A percentile compares a stretch with the other conserved stretches of the same genome.
phyloP scores from a whole-genome alignment of 768 basidiomycete species.

The Phanerochaete carnosa region DNA sequence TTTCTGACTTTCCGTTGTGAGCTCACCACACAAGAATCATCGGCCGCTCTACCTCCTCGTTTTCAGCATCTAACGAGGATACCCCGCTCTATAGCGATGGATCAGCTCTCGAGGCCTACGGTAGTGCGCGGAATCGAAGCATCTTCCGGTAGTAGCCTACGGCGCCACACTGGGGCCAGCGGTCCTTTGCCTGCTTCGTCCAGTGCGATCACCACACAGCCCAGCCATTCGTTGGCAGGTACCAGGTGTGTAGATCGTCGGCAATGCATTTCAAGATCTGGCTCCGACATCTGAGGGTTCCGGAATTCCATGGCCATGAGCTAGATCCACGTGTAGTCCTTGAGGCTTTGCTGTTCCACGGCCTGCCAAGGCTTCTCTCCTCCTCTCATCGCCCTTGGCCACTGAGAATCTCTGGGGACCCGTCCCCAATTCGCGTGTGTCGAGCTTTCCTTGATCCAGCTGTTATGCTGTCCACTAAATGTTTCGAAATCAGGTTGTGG shows the following conservation, averaged over 20 bases:
- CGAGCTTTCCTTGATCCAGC: background rate
- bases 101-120: too few relatives aligned
- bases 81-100: background rate
- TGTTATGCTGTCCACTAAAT: background rate
- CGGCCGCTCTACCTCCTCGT: background rate
- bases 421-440: background rate
- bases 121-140: background rate
- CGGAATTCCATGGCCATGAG: background rate
- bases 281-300: background rate
- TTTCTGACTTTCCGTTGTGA: background rate
- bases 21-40: background rate
- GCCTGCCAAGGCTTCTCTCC: background rate
- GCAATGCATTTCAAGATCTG: background rate
- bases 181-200: background rate
- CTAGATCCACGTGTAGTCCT: constrained; percentile 13
- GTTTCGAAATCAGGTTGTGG: background rate
- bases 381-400: background rate
- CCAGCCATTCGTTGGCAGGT: background rate
- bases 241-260: background rate
- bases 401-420: background rate
- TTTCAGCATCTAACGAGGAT: background rate
- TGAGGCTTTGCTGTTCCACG: constrained; percentile 5
- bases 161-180: background rate
- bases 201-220: background rate
- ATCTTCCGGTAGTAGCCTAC: background rate